Evolutionary conservation across 1,139 yeast species (phyloP), one percentile per base, ranked within the genome.

Genomic region (Blastobotrys capitulatus): DNA sequence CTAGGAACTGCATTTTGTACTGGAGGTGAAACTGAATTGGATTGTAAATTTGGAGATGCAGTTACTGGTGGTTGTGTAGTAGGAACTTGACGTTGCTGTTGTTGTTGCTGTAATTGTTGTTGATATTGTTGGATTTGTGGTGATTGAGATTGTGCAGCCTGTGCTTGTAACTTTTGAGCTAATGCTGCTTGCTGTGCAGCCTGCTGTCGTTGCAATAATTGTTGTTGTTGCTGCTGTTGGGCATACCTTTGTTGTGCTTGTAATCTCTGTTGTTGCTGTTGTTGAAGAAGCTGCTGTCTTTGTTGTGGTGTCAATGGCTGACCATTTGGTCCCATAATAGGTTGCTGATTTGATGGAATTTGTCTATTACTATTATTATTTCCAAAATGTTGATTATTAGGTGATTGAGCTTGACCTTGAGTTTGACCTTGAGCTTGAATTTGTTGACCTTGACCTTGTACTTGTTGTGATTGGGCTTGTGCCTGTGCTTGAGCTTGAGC

Each of bases 201-300:
- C 27, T 16, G 44, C 27, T 27, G 37, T 18, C 27, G 38, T 26
- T 31, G 42, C 19, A 19, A 48, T 10, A 52, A 54, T 40, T 54
- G 57, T 46, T 42, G 39, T 20, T 36, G 38, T 12, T 6, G 38
- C 8, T 18, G 38, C 19, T 15, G 19, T 15, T 36, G 38, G 6
- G 38, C 38, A 10, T 6, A 9, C 10, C 10, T 7, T 29, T 29
- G 5, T 29, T 29, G 32, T 3, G 32, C 32, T 10, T 29, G 32
- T 9, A 35, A 18, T 8, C 37, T 22, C 15, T 16, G 25, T 8
- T 27, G 19, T 19, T 31, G 25, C 8, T 16, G 25, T n/a, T 29
- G 32, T 29, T 29, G 32, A 6, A 29, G 9, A 3, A 29, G 4
- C n/a, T 29, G 38, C 26, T 40, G 32, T 16, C 31, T 8, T 42